phyloP scores from a whole-genome alignment of 139 green algal species.

The Coelastrella sp. region DNA sequence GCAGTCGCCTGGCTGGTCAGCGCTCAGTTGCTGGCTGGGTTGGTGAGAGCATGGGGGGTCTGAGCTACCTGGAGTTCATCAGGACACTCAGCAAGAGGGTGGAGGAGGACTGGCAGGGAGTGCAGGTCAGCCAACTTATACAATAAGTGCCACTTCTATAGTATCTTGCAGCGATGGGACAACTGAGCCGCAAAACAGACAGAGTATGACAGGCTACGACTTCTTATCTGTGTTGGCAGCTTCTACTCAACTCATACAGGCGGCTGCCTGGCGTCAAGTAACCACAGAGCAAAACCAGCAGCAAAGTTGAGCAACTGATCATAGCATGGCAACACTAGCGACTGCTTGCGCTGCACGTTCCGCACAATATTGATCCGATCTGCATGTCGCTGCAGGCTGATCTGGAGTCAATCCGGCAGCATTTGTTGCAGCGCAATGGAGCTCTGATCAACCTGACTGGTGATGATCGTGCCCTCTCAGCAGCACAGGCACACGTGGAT shows the following conservation, averaged over 20 bases:
- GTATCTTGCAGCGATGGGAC: too few relatives aligned
- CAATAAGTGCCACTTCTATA: background rate
- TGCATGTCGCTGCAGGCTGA: slow-evolving; percentile 60
- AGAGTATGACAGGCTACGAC: too few relatives aligned
- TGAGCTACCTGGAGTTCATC: slow-evolving; percentile 94
- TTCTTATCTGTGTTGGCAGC: too few relatives aligned
- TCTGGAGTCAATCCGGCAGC: slow-evolving; percentile 79
- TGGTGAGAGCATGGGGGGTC: slow-evolving; percentile 90
- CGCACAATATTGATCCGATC: background rate
- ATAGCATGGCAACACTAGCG: background rate
- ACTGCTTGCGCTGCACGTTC: background rate
- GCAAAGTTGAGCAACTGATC: too few relatives aligned
- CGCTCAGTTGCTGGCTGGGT: slow-evolving; percentile 86
- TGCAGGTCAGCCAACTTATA: slow-evolving; percentile 53
- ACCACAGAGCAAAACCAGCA: too few relatives aligned
- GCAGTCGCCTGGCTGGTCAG: slow-evolving; percentile 88
- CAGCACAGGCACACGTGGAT: slow-evolving; percentile 62
- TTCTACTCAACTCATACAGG: too few relatives aligned
- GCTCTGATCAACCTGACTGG: slow-evolving; percentile 96
- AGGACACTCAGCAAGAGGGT: slow-evolving; percentile 84
- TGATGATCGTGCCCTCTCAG: slow-evolving; percentile 83
- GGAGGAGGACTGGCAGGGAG: slow-evolving; percentile 91
- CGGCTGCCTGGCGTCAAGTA: too few relatives aligned
- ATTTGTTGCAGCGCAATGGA: slow-evolving; percentile 84
- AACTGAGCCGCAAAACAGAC: too few relatives aligned